Evolutionary conservation across 805 yeast genomes (phyloP).

Genomic region (Candida yuanshanica): DNA sequence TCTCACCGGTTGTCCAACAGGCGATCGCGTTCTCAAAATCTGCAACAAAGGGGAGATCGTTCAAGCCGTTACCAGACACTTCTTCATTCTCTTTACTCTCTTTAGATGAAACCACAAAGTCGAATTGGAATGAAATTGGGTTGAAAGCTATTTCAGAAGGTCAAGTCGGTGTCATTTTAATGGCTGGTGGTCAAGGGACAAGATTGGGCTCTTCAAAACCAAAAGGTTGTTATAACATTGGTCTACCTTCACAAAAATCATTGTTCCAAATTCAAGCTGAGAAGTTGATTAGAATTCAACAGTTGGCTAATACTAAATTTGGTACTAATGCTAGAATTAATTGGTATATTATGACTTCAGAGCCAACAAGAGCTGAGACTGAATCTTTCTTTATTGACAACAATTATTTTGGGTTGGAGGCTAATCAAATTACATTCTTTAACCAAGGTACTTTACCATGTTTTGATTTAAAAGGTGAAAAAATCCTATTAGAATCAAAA

Average conservation of each 20-base stretch:
- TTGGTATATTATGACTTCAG: slow-evolving; percentile 95
- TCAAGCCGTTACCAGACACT: slow-evolving; percentile 45
- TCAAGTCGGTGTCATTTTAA: slow-evolving; percentile 81
- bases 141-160: slow-evolving; percentile 59
- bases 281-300: slow-evolving; percentile 60
- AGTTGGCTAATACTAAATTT: slow-evolving; percentile 37
- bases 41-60: slow-evolving; percentile 23
- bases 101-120: slow-evolving; percentile 18
- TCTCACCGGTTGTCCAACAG: slow-evolving; percentile 22
- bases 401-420: slow-evolving; percentile 63
- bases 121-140: slow-evolving; percentile 40
- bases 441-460: slow-evolving; percentile 97
- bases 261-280: slow-evolving; percentile 93
- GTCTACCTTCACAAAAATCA: slow-evolving; percentile 77
- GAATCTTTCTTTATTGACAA: slow-evolving; percentile 60
- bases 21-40: slow-evolving; percentile 38
- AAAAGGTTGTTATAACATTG: slow-evolving; percentile 89
- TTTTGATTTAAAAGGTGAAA: slow-evolving; percentile 60
- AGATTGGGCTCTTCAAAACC: slow-evolving; percentile 87
- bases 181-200: slow-evolving; percentile 99
- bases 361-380: slow-evolving; percentile 74
- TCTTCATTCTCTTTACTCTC: slow-evolving; percentile 44
- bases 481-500: slow-evolving; percentile 57
- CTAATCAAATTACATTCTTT: slow-evolving; percentile 65
- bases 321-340: slow-evolving; percentile 39